phyloP scores from a whole-genome alignment of 2,329 filamentous ascomycete species.

The Amylocarpus encephaloides region DNA sequence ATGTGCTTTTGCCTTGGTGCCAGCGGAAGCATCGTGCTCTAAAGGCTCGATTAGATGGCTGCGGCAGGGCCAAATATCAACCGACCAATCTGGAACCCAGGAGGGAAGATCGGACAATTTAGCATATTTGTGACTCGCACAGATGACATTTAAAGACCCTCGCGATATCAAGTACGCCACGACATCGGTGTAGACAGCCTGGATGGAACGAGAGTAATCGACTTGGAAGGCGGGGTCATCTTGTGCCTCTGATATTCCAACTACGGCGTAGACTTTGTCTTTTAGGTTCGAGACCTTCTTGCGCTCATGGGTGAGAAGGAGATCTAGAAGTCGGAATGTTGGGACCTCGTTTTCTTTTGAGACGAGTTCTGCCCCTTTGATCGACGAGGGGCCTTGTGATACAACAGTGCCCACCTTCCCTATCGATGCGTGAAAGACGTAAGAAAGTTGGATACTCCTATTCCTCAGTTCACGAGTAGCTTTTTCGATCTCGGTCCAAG shows the following conservation, averaged over 20 bases:
- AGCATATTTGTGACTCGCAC: not conserved
- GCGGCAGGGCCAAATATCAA: too few species aligned
- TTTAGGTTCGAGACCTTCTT: conserved; percentile 1
- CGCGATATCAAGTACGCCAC: conserved; percentile 2
- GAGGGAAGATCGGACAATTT: not conserved
- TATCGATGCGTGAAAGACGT: not conserved
- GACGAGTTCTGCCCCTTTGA: not conserved
- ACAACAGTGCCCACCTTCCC: not conserved
- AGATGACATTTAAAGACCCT: not conserved
- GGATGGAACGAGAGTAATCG: conserved; percentile 1
- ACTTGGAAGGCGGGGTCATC: conserved; percentile 1
- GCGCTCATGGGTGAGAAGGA: not conserved
- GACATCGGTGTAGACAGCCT: conserved; percentile 1
- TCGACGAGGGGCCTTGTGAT: not conserved
- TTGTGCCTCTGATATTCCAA: conserved; percentile 4
- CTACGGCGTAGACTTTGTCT: conserved; percentile 7
- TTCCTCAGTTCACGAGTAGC: not conserved
- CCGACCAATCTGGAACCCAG: conserved; percentile 2
- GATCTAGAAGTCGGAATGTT: not conserved
- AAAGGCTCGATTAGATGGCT: too few species aligned
- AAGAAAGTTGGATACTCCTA: too few species aligned
- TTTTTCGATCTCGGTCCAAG: not conserved
- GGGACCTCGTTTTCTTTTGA: not conserved
- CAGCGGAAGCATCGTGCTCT: too few species aligned
- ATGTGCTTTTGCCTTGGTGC: too few species aligned